These are phyloP conservation scores for Metschnikowia lachancei DNA, from an alignment of 805 yeast genomes.

Conservation along the genomic window DNA sequence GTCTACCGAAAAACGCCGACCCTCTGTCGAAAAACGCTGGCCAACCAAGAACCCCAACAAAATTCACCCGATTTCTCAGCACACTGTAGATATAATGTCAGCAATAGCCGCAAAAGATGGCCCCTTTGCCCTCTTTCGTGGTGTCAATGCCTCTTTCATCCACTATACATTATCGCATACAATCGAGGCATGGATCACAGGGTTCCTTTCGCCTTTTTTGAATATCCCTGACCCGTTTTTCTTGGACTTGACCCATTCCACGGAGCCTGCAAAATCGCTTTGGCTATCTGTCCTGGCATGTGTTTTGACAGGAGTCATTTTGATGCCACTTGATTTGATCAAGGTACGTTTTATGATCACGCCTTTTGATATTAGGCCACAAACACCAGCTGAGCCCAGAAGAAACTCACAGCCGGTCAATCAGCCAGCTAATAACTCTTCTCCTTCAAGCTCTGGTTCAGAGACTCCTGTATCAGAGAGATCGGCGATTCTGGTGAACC, in stretches of 20 bases:
- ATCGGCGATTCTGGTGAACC: slow-evolving; percentile 21
- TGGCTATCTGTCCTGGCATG: slow-evolving; percentile 68
- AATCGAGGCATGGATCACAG: slow-evolving; percentile 88
- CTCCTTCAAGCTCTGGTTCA: slow-evolving; percentile 1
- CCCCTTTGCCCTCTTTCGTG: slow-evolving; percentile 67
- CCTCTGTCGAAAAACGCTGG: background rate
- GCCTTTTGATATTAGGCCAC: slow-evolving; percentile 42
- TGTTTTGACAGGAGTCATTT: slow-evolving; percentile 63
- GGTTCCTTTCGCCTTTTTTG: slow-evolving; percentile 75
- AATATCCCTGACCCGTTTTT: slow-evolving; percentile 87
- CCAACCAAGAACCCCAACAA: slow-evolving; percentile 19
- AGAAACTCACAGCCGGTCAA: background rate
- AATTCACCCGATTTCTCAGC: slow-evolving; percentile 58
- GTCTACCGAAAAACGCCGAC: background rate
- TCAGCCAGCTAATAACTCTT: background rate
- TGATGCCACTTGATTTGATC: slow-evolving; percentile 80
- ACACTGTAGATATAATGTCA: slow-evolving; percentile 63
- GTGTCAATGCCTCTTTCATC: slow-evolving; percentile 76
- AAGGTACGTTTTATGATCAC: slow-evolving; percentile 76
- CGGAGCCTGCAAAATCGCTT: slow-evolving; percentile 70
- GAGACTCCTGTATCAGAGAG: background rate
- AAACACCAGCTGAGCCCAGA: background rate
- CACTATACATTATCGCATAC: slow-evolving; percentile 72
- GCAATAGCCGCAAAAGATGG: slow-evolving; percentile 68
- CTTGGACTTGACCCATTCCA: slow-evolving; percentile 75